A percentile compares a stretch with the other conserved stretches of the same genome.
phyloP scores from a whole-genome alignment of 257 asterid genomes.

The Orobanche coerulescens region DNA sequence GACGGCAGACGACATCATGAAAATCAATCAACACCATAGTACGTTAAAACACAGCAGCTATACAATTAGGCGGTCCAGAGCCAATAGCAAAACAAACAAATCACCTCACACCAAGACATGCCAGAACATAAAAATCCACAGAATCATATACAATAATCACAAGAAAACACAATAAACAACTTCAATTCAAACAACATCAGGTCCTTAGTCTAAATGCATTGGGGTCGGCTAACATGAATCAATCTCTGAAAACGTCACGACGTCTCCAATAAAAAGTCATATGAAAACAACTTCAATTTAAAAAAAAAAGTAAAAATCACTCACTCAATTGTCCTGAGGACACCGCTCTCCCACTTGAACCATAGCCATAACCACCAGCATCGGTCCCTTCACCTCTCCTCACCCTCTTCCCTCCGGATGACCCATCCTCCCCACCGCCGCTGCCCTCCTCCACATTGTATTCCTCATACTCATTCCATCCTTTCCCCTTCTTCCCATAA shows the following conservation, averaged over 20 bases:
- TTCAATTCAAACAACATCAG: neutral
- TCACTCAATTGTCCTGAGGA: constrained; percentile 43
- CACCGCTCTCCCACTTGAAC: constrained; percentile 42
- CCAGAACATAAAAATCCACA: neutral
- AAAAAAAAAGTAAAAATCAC: constrained; percentile 1
- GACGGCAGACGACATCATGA: neutral
- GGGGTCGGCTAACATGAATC: too few species aligned
- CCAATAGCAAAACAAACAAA: constrained; percentile 1
- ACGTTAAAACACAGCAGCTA: constrained; percentile 1
- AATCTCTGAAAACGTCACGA: too few species aligned
- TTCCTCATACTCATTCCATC: constrained; percentile 45
- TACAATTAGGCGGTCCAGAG: neutral
- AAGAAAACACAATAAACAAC: neutral
- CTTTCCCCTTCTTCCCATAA: constrained; percentile 54
- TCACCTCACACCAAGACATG: neutral
- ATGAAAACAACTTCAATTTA: constrained; percentile 1
- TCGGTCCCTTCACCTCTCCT: constrained; percentile 42
- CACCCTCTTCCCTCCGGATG: constrained; percentile 30
- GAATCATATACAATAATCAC: constrained; percentile 2
- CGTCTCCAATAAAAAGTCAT: neutral
- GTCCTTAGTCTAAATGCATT: too few species aligned
- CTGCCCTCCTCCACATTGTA: constrained; percentile 32
- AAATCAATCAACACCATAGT: neutral
- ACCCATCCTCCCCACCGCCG: constrained; percentile 41
- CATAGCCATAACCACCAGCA: constrained; percentile 49